phyloP scores from a whole-genome alignment of 257 asterid species.

The Solanum ahanhuiri region DNA sequence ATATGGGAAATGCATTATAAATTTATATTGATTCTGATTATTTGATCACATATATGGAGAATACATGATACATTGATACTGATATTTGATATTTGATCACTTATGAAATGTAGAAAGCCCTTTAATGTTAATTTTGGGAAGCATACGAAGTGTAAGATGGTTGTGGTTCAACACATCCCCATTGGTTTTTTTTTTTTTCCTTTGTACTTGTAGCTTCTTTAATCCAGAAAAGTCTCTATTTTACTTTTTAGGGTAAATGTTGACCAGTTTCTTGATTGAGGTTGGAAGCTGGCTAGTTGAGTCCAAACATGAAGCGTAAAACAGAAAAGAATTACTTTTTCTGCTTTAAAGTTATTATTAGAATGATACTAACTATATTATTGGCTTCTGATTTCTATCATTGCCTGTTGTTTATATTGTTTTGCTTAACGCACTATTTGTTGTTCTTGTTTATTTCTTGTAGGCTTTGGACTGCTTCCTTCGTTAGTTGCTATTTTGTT shows the following conservation, averaged over 20 bases:
- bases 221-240: neutral
- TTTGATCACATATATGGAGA: no score
- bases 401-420: no score
- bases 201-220: neutral
- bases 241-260: neutral
- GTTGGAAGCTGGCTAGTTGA: neutral
- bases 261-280: neutral
- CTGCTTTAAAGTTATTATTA: neutral
- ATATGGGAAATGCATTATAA: no score
- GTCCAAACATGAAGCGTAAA: neutral
- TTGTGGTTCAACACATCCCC: neutral
- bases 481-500: no score
- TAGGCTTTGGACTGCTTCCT: no score
- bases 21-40: no score
- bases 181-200: no score
- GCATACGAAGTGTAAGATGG: neutral
- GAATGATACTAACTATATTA: no score
- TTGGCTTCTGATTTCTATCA: no score
- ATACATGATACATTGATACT: neutral
- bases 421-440: no score
- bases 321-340: neutral
- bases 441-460: no score
- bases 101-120: neutral
- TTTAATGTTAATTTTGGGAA: neutral
- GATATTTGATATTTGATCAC: neutral